A percentile compares a stretch with the other conserved stretches of the same genome.
These are phyloP conservation scores for Penicillium brasilianum DNA, from an alignment of 2,329 filamentous ascomycete species.

Conservation along the genomic window DNA sequence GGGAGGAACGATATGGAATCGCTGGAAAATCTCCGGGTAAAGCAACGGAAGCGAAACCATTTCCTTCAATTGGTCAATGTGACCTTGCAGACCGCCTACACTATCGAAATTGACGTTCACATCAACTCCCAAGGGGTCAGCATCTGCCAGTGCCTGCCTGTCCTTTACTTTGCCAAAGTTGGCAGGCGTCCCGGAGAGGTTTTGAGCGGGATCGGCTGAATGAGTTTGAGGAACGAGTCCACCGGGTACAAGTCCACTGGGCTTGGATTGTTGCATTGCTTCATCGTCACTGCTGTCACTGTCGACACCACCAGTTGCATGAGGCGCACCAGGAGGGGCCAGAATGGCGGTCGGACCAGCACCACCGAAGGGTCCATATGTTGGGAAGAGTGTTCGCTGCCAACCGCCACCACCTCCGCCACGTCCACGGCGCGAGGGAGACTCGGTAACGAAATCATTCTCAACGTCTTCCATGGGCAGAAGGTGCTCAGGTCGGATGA, in stretches of 20 bases:
- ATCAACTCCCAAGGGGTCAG: constrained; percentile 92
- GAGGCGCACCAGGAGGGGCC: constrained; percentile 69
- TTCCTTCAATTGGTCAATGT: constrained; percentile 97
- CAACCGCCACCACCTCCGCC: constrained; percentile 64
- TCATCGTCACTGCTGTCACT: constrained; percentile 98
- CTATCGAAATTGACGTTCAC: constrained; percentile 91
- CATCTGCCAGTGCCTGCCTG: constrained; percentile 87
- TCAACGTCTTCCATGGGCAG: constrained; percentile 77
- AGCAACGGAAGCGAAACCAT: constrained; percentile 95
- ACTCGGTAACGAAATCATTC: constrained; percentile 65
- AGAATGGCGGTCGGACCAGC: constrained; percentile 74
- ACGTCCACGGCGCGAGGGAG: constrained; percentile 70
- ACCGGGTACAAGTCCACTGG: constrained; percentile 64
- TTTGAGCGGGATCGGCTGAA: constrained; percentile 60
- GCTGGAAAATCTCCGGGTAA: constrained; percentile 91
- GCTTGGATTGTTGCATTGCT: constrained; percentile 65
- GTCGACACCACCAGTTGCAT: constrained; percentile 78
- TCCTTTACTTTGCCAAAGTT: constrained; percentile 95
- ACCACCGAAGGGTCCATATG: constrained; percentile 89
- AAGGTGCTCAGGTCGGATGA: constrained; percentile 74
- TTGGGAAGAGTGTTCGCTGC: constrained; percentile 86
- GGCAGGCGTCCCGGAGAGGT: constrained; percentile 67
- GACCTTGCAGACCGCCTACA: constrained; percentile 87
- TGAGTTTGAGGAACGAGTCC: constrained; percentile 60
- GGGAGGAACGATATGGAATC: constrained; percentile 91